phyloP scores from a whole-genome alignment of 352 stramenopile genomes.

The Globisporangium viniferum region DNA sequence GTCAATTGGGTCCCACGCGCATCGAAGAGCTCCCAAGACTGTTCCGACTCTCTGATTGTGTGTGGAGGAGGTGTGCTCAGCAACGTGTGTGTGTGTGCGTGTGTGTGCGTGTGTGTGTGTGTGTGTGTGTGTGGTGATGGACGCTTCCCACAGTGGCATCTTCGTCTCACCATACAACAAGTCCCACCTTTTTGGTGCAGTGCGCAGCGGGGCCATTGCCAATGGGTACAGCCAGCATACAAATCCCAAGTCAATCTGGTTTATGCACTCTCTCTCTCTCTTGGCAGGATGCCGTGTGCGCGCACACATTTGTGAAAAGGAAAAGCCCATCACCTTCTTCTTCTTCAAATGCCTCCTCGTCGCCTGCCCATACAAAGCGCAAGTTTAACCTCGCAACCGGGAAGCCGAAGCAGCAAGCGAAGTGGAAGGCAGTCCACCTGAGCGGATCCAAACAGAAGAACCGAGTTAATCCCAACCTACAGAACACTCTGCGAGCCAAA shows the following conservation, averaged over 20 bases:
- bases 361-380: background rate
- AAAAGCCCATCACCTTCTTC: too few species aligned
- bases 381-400: background rate
- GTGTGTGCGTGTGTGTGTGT: too few species aligned
- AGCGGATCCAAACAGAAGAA: background rate
- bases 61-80: background rate
- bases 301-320: background rate
- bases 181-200: background rate
- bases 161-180: background rate
- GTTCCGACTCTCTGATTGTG: too few species aligned
- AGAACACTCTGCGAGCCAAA: too few species aligned
- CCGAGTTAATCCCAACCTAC: background rate
- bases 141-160: too few species aligned
- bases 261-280: background rate
- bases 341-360: too few species aligned
- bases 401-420: background rate
- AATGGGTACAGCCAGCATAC: background rate
- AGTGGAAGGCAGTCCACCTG: background rate
- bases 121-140: background rate
- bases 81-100: too few species aligned
- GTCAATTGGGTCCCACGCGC: too few species aligned
- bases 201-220: background rate
- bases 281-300: background rate
- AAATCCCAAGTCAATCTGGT: constrained; percentile 9
- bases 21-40: too few species aligned